Conservation (phyloP, 306 rosid species). For the Sicyos baderoa region DNA sequence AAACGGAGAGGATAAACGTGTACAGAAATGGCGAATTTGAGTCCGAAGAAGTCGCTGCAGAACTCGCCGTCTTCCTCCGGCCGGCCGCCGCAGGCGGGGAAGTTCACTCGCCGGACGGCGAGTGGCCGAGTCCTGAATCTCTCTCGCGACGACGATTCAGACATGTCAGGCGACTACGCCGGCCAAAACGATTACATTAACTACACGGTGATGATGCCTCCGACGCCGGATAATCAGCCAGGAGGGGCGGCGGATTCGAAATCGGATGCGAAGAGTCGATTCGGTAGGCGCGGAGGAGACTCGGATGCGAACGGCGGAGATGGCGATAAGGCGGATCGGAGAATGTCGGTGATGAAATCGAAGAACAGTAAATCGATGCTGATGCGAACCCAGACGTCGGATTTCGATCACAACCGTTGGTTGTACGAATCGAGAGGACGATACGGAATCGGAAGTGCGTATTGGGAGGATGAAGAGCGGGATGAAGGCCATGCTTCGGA, state of each 20-base stretch:
- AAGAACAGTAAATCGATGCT: conserved; percentile 57
- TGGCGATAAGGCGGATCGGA: conserved; percentile 41
- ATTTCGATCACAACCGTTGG: conserved; percentile 84
- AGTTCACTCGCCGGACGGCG: conserved; percentile 47
- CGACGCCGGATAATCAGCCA: conserved; percentile 77
- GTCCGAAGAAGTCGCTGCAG: conserved; percentile 33
- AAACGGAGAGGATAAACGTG: no score
- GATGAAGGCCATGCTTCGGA: conserved; percentile 35
- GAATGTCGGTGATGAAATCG: conserved; percentile 56
- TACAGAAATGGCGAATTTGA: conserved; percentile 19
- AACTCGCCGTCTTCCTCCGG: conserved; percentile 20
- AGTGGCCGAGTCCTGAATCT: conserved; percentile 58
- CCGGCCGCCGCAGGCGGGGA: conserved; percentile 41
- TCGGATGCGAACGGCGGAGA: conserved; percentile 19
- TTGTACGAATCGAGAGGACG: conserved; percentile 71
- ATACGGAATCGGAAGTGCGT: conserved; percentile 78
- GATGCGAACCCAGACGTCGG: conserved; percentile 62
- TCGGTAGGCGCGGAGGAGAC: conserved; percentile 22
- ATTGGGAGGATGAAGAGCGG: conserved; percentile 39
- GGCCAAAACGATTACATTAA: conserved; percentile 55
- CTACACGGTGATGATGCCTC: conserved; percentile 83
- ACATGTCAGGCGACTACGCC: conserved; percentile 40
- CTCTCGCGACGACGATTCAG: conserved; percentile 59
- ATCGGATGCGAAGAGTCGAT: conserved; percentile 23
- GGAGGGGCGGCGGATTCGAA: conserved; percentile 32